Conservation (phyloP, 352 stramenopile genomes). For the Saprolegnia diclina region DNA sequence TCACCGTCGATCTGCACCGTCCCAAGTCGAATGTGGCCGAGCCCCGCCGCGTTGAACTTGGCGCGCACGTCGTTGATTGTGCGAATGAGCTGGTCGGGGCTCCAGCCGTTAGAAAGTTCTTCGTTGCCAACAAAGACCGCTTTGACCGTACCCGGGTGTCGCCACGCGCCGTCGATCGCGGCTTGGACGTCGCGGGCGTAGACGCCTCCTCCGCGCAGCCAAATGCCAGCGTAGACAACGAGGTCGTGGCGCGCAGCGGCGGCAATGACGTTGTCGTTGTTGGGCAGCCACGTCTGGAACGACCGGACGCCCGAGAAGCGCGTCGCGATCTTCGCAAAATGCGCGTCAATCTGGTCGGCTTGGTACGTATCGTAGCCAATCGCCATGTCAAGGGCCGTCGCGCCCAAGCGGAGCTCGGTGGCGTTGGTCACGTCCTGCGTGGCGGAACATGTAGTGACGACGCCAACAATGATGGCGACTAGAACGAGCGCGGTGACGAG, state of each 20-base stretch:
- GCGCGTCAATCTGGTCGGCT: constrained; percentile 3
- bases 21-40: constrained; percentile 5
- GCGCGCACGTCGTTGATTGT: constrained; percentile 8
- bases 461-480: constrained; percentile 12
- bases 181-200: constrained; percentile 16
- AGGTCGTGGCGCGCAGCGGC: constrained; percentile 36
- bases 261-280: constrained; percentile 41
- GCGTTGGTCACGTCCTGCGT: background rate
- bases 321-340: constrained; percentile 16
- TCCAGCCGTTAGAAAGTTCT: constrained; percentile 13
- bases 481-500: constrained; percentile 5
- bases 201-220: constrained; percentile 29
- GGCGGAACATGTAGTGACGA: background rate
- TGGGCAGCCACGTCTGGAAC: constrained; percentile 53
- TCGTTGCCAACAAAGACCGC: constrained; percentile 28
- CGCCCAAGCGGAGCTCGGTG: background rate
- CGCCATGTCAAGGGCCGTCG: background rate
- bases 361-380: constrained; percentile 26
- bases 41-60: background rate
- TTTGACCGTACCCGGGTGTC: background rate
- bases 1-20: constrained; percentile 25
- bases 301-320: constrained; percentile 56
- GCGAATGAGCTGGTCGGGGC: background rate
- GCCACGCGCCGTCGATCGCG: constrained; percentile 8
- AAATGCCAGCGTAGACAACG: constrained; percentile 53